These are phyloP conservation scores for Fusarium mexicanum DNA, from an alignment of 2,329 filamentous ascomycete genomes.

Conservation along the genomic window DNA sequence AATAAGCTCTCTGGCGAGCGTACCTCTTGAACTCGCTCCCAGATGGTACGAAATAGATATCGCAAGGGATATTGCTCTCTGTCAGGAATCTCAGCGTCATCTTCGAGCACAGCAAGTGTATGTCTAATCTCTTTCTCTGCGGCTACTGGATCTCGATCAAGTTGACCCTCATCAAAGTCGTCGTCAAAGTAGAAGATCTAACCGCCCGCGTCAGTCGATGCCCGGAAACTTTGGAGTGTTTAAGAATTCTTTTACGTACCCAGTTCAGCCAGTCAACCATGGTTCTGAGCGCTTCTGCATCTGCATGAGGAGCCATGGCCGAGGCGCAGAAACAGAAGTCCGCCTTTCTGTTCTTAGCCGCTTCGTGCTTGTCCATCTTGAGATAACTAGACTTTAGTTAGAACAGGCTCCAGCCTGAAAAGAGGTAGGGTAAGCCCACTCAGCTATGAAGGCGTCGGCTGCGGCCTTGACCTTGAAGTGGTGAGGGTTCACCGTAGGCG, in stretches of 20 bases:
- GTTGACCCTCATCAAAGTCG: background rate
- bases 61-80: background rate
- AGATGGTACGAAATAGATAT: background rate
- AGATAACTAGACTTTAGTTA: background rate
- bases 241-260: rapidly evolving
- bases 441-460: background rate
- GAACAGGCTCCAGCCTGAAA: rapidly evolving
- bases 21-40: background rate
- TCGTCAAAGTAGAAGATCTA: background rate
- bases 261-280: background rate
- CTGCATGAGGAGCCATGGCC: background rate
- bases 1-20: rapidly evolving
- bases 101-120: background rate
- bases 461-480: background rate
- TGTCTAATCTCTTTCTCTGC: background rate
- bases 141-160: background rate
- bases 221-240: rapidly evolving
- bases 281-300: background rate
- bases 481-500: background rate
- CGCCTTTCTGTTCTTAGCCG: background rate
- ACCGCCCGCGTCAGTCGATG: background rate
- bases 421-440: rapidly evolving
- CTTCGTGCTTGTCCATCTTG: background rate
- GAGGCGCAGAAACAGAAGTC: background rate
- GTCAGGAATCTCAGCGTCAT: background rate